phyloP scores from a whole-genome alignment of 306 rosid species.

The Prosopis cineraria region DNA sequence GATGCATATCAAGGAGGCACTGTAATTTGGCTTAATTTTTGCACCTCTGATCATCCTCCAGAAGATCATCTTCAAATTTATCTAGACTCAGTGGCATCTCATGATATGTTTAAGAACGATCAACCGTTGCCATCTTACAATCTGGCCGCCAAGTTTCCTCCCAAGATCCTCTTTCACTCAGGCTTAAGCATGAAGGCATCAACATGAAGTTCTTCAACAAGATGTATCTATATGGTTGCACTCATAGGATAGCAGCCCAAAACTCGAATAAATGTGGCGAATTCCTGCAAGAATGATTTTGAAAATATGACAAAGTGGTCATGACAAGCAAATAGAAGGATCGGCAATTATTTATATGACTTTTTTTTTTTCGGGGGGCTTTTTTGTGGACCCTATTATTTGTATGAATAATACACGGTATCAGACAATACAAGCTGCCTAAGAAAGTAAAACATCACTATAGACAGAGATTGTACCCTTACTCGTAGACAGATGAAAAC shows the following conservation, averaged over 20 bases:
- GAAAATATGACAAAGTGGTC: background rate
- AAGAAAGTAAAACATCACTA: background rate
- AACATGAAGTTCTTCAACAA: slow-evolving; percentile 24
- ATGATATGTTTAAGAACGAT: background rate
- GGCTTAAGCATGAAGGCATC: slow-evolving; percentile 14
- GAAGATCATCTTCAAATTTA: slow-evolving; percentile 15
- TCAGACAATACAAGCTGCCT: background rate
- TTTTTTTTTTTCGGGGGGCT: too few species aligned
- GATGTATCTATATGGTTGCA: slow-evolving; percentile 36
- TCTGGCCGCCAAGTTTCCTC: slow-evolving; percentile 15
- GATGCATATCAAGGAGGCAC: background rate
- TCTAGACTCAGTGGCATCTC: background rate
- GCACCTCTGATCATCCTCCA: background rate
- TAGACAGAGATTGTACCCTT: background rate
- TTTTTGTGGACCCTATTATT: background rate
- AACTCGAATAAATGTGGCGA: slow-evolving; percentile 60
- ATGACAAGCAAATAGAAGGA: slow-evolving; percentile 5
- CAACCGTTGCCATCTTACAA: slow-evolving; percentile 3
- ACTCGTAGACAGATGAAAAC: background rate
- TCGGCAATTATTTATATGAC: background rate
- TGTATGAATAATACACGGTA: background rate
- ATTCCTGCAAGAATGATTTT: slow-evolving; percentile 47
- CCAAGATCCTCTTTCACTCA: slow-evolving; percentile 16
- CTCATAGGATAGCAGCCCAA: slow-evolving; percentile 63
- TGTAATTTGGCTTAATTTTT: background rate